phyloP scores from a whole-genome alignment of 2,329 filamentous ascomycete species.

The Torrubiellomyces zombiae region DNA sequence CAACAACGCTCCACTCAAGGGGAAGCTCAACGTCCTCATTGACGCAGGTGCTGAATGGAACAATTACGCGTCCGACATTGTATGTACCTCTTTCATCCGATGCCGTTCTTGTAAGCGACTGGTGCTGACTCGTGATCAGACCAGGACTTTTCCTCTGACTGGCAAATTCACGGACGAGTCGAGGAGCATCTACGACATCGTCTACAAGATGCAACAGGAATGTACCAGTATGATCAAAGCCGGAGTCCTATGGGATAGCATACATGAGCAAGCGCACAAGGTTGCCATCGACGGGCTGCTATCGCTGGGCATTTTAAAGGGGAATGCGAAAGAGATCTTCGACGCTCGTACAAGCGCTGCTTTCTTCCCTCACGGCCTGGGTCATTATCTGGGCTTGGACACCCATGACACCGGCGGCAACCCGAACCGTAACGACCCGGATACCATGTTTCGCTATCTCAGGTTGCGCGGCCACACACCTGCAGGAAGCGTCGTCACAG shows the following conservation, averaged over 20 bases:
- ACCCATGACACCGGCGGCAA: slow-evolving; percentile 77
- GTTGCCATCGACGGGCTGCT: slow-evolving; percentile 70
- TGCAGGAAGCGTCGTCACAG: slow-evolving; percentile 71
- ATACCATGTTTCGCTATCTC: slow-evolving; percentile 76
- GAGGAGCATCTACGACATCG: slow-evolving; percentile 63
- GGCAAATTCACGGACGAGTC: slow-evolving; percentile 55
- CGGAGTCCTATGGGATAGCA: slow-evolving; percentile 63
- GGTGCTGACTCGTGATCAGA: slow-evolving; percentile 27
- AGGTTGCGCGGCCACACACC: slow-evolving; percentile 62
- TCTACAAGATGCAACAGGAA: slow-evolving; percentile 72
- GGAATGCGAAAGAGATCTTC: slow-evolving; percentile 55
- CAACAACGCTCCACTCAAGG: slow-evolving; percentile 52
- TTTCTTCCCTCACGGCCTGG: slow-evolving; percentile 83
- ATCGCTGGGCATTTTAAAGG: slow-evolving; percentile 55
- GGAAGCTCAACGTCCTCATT: slow-evolving; percentile 64
- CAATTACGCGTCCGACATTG: slow-evolving; percentile 55
- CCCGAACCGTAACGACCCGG: slow-evolving; percentile 60
- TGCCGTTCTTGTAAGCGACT: not conserved
- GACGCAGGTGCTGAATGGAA: slow-evolving; percentile 69
- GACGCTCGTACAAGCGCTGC: slow-evolving; percentile 66
- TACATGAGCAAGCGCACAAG: slow-evolving; percentile 65
- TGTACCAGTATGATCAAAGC: slow-evolving; percentile 57
- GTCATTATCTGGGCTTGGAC: slow-evolving; percentile 84
- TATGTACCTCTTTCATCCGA: slow-evolving; percentile 13
- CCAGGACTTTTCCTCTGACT: slow-evolving; percentile 69